Percentiles rank a stretch among this genome's conserved stretches.
Conservation (phyloP, 768 basidiomycete species). For the Mycena galopus region DNA sequence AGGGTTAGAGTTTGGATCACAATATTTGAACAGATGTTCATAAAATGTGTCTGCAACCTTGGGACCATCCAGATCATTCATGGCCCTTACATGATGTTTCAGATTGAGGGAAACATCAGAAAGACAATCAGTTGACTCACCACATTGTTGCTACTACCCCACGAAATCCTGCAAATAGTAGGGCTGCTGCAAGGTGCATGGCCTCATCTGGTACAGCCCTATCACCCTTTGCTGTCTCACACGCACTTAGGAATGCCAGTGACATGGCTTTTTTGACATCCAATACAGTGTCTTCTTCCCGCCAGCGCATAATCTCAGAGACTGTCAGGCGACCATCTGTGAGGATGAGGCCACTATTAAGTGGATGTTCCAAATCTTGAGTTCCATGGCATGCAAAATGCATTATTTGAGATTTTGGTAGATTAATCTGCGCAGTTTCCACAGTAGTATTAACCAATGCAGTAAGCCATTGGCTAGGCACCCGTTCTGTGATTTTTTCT, state of each 20-base stretch:
- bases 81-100: neutral
- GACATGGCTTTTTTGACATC: neutral
- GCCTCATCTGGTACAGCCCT: constrained; percentile 39
- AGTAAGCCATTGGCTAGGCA: constrained; percentile 11
- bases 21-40: neutral
- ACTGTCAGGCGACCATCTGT: constrained; percentile 35
- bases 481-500: neutral
- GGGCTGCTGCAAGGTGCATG: constrained; percentile 41
- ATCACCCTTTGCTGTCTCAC: constrained; percentile 47
- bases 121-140: constrained; percentile 27
- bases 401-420: constrained; percentile 30
- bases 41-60: constrained; percentile 8
- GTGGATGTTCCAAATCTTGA: constrained; percentile 41
- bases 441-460: neutral
- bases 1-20: neutral
- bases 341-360: no score
- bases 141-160: constrained; percentile 44
- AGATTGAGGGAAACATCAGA: neutral
- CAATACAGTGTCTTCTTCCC: neutral
- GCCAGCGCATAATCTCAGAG: constrained; percentile 42
- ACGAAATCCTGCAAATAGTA: constrained; percentile 39
- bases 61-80: neutral
- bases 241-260: constrained; percentile 49
- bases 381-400: constrained; percentile 51
- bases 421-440: neutral